Evolutionary conservation across 768 basidiomycete species (phyloP), one percentile per base, ranked within the genome.

Genomic region (Flagelloscypha sp.): DNA sequence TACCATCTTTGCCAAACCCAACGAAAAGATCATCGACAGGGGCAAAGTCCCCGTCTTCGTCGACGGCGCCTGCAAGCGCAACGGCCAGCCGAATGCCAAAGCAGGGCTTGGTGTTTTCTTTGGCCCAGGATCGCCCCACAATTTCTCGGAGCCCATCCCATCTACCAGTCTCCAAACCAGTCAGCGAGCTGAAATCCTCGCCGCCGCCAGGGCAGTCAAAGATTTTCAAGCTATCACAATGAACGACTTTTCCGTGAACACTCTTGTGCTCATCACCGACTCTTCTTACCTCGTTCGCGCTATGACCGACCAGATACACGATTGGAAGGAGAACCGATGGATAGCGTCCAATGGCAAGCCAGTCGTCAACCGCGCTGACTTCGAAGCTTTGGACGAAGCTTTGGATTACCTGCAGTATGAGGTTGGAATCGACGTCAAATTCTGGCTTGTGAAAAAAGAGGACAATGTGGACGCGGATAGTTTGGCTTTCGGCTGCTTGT

Each of bases 321-420:
- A 21, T 17, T 44, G 43, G 43, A 41, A 44, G 32, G 40, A 44
- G 2, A 41, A 41, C 12, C 39, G 39, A 24, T 44, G 43, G 39
- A 44, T 34, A 29, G 37, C 33, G 11, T 25, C 40, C 1, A 37
- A 27, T 4, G 33, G 40, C 1, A 31, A 30, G 13, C 24, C 21
- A 15, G 43, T 44, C 6, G 30, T 33, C 24, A 44, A 44, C 15
- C 33, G 38, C 33, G 30, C 27, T 2, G 43, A 44, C 4, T 41
- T 44, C 15, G 15, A 41, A 24, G 39, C 17, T 32, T 15, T 44
- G 20, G 43, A 37, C 16, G 9, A 5, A 6, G 8, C 40, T 7
- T 36, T 44, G 10, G 43, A 37, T 16, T 3, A 13, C 13, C 39
- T 44, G 9, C 31, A 37, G 35, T n/a, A n/a, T n/a, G 43, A 41